These are phyloP conservation scores for Ceratocystis colombiana DNA, from an alignment of 2,329 filamentous ascomycete genomes.

Conservation along the genomic window DNA sequence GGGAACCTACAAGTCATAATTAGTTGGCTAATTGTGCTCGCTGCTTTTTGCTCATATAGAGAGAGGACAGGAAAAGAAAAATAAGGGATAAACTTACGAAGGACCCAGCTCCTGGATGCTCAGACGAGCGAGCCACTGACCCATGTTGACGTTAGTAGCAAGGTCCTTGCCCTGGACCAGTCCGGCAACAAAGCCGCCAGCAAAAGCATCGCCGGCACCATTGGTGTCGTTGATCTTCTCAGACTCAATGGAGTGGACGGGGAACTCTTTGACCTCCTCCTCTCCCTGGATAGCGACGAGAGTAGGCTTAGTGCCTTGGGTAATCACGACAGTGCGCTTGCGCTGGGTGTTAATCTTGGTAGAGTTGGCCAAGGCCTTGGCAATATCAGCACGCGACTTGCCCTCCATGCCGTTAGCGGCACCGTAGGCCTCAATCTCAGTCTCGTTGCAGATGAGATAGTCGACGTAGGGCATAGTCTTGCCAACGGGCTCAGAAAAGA, in stretches of 20 bases:
- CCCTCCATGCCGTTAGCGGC: conserved; percentile 65
- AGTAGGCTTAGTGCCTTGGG: conserved; percentile 86
- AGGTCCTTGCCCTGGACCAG: conserved; percentile 75
- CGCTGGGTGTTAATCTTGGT: conserved; percentile 86
- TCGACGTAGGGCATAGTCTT: conserved; percentile 84
- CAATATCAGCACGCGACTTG: conserved; percentile 74
- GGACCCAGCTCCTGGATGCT: conserved; percentile 93
- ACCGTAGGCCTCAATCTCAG: conserved; percentile 80
- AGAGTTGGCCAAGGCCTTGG: conserved; percentile 71
- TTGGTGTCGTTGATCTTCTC: conserved; percentile 89
- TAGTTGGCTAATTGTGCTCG: not conserved
- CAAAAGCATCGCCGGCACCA: conserved; percentile 93
- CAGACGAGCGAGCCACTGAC: conserved; percentile 89
- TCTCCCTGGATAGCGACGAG: conserved; percentile 68
- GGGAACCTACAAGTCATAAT: conserved; percentile 51
- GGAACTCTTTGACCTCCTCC: conserved; percentile 62
- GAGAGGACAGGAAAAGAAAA: not conserved
- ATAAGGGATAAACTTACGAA: conserved; percentile 56
- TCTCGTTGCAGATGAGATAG: conserved; percentile 94
- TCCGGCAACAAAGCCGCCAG: conserved; percentile 84
- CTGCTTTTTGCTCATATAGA: not conserved
- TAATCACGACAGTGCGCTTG: conserved; percentile 80
- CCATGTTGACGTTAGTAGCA: conserved; percentile 72
- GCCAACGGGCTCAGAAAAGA: conserved; percentile 95
- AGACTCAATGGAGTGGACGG: conserved; percentile 67